Base-by-base conservation (phyloP, 768 basidiomycete species). In the Leucocoprinus birnbaumii region DNA sequence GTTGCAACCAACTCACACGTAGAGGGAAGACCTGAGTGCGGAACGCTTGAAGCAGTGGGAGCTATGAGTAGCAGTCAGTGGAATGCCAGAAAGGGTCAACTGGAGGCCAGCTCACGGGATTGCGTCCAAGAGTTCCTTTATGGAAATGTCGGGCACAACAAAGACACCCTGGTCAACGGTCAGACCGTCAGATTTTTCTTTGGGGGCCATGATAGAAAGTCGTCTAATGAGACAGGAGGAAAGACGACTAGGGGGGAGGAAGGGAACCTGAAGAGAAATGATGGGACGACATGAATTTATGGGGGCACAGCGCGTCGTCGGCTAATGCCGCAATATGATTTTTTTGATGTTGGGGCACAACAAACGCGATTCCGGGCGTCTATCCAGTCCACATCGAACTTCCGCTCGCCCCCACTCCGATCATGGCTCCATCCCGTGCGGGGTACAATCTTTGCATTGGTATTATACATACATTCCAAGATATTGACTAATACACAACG, bases 21-120 rank as follows among this genome's bases (percentile, higher is more conserved):
- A 94, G 49, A 79, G 56, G 1, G 83, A 85, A 3, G 93, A 94
- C 66, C 77, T 80, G 63, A 94, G 58, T 3, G 92, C 89, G 0
- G 92, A 95, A 57, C 96, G 89, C 75, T 95, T 78, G 73, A 86
- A 92, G 76, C 96, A 98, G 71, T 93, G 93, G 8, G 87, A 61
- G 13, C 90, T 91, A 58, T 25, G 53, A 10, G 21, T 14, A 14
- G 3, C 25, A 31, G 57, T 55, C 53, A 51, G 51, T 51, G 35
- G 50, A 51, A 19, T 31, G 10, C 24, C 24, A 62, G 21, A 55
- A 45, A 8, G 10, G 38, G 5, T 34, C n/a, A 44, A 40, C 27
- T 26, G 51, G 41, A 40, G 52, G 37, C 58, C 42, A 26, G 79
- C 87, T 59, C 64, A 91, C 84, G 94, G 94, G 65, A 97, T 94